Conservation (phyloP, 1,284 basidiomycete species). For the Apiotrichum mycotoxinovorans region DNA sequence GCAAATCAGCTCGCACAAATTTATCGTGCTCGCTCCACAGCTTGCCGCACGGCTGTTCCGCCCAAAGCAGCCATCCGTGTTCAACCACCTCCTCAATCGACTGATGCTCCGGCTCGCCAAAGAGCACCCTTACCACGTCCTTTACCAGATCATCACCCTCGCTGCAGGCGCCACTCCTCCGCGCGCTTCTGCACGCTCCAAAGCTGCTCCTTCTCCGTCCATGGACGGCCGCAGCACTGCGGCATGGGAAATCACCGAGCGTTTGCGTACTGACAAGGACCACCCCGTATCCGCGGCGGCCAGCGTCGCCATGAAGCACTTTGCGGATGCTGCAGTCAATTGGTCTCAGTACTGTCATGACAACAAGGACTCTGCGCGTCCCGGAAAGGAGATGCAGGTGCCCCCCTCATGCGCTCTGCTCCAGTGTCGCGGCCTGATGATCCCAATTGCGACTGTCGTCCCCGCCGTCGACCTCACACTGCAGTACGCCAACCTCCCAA, state of each 20-base stretch:
- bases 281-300: conserved; percentile 54
- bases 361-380: conserved; percentile 7
- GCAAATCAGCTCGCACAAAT: conserved; percentile 79
- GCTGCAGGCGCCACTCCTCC: conserved; percentile 19
- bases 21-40: conserved; percentile 86
- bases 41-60: conserved; percentile 75
- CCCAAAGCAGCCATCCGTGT: conserved; percentile 50
- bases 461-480: conserved; percentile 69
- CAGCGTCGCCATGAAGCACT: conserved; percentile 60
- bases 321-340: conserved; percentile 70
- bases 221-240: conserved; percentile 61
- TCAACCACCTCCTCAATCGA: conserved; percentile 63
- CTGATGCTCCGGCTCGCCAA: conserved; percentile 72
- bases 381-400: background rate
- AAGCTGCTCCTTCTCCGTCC: background rate
- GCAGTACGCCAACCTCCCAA: conserved; percentile 64
- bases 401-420: conserved; percentile 11
- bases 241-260: conserved; percentile 68
- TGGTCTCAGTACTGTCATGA: conserved; percentile 56
- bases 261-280: conserved; percentile 66
- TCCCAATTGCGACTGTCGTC: conserved; percentile 75
- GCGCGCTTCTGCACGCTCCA: conserved; percentile 1
- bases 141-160: conserved; percentile 81
- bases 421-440: conserved; percentile 50
- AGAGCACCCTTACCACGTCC: conserved; percentile 90